Base-by-base conservation (phyloP, 2,329 filamentous ascomycete genomes). In the Epichloe sylvatica region DNA sequence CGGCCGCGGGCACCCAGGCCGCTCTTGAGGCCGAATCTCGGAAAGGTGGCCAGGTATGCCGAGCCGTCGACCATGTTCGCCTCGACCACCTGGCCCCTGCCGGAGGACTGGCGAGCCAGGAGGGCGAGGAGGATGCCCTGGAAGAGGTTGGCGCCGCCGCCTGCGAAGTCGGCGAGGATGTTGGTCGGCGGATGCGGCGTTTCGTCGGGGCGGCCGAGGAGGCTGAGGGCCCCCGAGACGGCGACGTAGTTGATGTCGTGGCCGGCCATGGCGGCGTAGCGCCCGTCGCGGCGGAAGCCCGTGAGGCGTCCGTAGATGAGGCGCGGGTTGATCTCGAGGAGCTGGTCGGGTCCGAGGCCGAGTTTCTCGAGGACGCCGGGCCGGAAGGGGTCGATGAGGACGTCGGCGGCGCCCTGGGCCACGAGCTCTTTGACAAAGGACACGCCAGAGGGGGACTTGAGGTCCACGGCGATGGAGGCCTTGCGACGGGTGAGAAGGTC, bases 191-290 rank as follows among this genome's bases (percentile, higher is more conserved):
- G 76, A 53, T 84, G 81, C 1, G 91, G 91, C 55, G 78, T 81
- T 60, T 83, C 77, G 15, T 73, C 76, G 30, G 71, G 70, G 0
- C 84, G 73, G 1, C 91, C 91, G 3, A 97, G 76, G 67, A 95
- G 72, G 0, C 76, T 75, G 30, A 97, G 68, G 1, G 85, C 83
- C 91, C 91, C 91, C 0, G 84, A 85, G 0, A 95, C 86, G 45
- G 90, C 87, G 40, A 97, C 83, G 67, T 97, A 97, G 63, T 97
- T 96, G 65, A 96, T 95, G 64, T 96, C 90, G 63, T 96, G 90
- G 42, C 90, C 90, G 0, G 90, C 89, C 90, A 95, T 96, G 59
- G 76, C 69, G 45, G 77, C 78, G 67, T 95, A 97, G 59, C 80
- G 83, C 0, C 90, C 91, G 67, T 94, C 87, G 38, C 90, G 75